Conservation (phyloP, 2,329 filamentous ascomycete genomes). For the Aspergillus nomiae region DNA sequence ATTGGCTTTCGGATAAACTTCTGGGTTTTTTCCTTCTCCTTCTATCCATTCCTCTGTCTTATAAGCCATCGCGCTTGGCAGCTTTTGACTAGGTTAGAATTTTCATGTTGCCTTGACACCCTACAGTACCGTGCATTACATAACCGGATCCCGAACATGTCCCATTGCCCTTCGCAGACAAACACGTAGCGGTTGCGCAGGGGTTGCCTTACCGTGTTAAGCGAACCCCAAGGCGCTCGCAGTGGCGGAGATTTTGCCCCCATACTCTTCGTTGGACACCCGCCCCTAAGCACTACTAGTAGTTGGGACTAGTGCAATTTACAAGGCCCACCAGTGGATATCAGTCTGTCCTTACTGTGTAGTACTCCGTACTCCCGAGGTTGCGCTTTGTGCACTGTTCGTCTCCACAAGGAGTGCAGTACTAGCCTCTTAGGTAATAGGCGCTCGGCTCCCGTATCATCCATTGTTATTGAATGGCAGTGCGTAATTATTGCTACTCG, state of each 20-base stretch:
- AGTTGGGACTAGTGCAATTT: background rate
- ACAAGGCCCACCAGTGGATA: constrained; percentile 5
- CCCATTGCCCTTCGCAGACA: constrained; percentile 6
- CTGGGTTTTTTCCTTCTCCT: background rate
- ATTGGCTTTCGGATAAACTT: background rate
- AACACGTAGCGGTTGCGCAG: constrained; percentile 11
- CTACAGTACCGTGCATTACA: background rate
- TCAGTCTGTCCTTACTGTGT: background rate
- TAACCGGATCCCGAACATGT: background rate
- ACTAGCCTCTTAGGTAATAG: background rate
- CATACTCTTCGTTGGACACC: constrained; percentile 2
- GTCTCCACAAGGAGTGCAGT: constrained; percentile 9
- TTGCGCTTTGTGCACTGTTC: constrained; percentile 17
- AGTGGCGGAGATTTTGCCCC: background rate
- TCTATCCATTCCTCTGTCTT: background rate
- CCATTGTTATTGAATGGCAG: background rate
- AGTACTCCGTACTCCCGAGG: too few relatives aligned
- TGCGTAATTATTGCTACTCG: background rate
- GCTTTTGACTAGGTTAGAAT: background rate
- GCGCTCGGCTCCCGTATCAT: constrained; percentile 1
- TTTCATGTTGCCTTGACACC: background rate
- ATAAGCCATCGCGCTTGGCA: background rate
- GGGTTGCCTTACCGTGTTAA: constrained; percentile 15
- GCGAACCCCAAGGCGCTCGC: constrained; percentile 9
- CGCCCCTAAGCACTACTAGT: background rate